Percentiles rank a stretch among this genome's conserved stretches.
phyloP scores from a whole-genome alignment of 352 stramenopile genomes.

The Phytophthora chlamydospora region DNA sequence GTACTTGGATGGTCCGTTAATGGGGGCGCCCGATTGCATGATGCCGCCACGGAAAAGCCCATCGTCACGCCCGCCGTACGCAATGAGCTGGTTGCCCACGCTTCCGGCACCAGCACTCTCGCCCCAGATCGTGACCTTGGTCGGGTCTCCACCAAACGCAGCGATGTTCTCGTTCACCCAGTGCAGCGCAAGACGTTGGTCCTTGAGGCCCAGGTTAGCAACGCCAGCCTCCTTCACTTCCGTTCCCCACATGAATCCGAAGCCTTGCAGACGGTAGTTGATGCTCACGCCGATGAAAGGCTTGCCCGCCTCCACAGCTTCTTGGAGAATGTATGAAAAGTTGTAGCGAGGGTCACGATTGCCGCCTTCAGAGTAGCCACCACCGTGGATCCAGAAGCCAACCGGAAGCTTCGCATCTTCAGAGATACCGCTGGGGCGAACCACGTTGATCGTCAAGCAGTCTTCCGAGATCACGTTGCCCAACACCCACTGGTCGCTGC shows the following conservation, averaged over 20 bases:
- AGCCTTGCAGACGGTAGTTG: constrained; percentile 44
- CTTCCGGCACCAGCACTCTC: constrained; percentile 51
- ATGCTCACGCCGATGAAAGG: constrained; percentile 46
- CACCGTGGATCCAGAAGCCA: constrained; percentile 31
- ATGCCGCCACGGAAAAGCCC: constrained; percentile 28
- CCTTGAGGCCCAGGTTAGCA: constrained; percentile 84
- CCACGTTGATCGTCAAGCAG: constrained; percentile 88
- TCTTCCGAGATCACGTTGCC: constrained; percentile 53
- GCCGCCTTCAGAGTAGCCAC: constrained; percentile 28
- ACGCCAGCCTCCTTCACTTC: constrained; percentile 44
- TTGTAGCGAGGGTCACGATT: constrained; percentile 39
- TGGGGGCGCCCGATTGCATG: constrained; percentile 29
- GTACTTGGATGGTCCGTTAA: constrained; percentile 9
- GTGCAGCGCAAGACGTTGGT: constrained; percentile 81
- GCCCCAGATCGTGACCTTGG: constrained; percentile 28
- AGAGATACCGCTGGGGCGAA: constrained; percentile 38
- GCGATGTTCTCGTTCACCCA: constrained; percentile 47
- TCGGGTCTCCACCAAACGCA: constrained; percentile 21
- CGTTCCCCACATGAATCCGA: constrained; percentile 38
- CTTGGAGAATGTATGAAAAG: constrained; percentile 33
- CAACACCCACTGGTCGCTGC: constrained; percentile 11
- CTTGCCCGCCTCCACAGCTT: constrained; percentile 18
- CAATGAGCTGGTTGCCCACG: constrained; percentile 32
- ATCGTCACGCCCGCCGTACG: constrained; percentile 32
- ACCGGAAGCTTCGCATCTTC: constrained; percentile 23